phyloP scores from a whole-genome alignment of 1,284 basidiomycete genomes.

The Moesziomyces aphidis region DNA sequence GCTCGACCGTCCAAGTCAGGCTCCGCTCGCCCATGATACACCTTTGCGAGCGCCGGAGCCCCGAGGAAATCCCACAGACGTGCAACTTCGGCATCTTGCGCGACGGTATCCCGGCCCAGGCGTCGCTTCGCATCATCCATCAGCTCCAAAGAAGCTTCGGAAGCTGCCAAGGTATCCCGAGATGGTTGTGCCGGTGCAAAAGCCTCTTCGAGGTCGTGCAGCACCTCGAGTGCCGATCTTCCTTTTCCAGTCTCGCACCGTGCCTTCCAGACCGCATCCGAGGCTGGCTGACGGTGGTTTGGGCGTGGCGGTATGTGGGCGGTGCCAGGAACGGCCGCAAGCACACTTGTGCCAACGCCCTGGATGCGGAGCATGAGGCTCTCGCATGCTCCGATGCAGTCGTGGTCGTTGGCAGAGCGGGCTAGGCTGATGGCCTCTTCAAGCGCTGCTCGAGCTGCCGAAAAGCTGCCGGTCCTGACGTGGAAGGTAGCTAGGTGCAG shows the following conservation, averaged over 20 bases:
- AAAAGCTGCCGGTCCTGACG: slow-evolving; percentile 28
- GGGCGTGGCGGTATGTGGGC: background rate
- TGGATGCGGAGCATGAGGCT: slow-evolving; percentile 37
- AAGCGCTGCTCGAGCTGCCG: slow-evolving; percentile 38
- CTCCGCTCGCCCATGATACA: slow-evolving; percentile 18
- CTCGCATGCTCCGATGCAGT: slow-evolving; percentile 46
- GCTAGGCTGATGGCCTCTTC: slow-evolving; percentile 48
- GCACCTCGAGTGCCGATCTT: slow-evolving; percentile 23
- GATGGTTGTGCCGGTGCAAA: slow-evolving; percentile 16
- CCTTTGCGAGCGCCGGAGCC: slow-evolving; percentile 20
- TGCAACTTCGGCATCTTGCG: slow-evolving; percentile 11
- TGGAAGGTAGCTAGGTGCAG: slow-evolving; percentile 44
- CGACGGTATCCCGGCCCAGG: slow-evolving; percentile 19
- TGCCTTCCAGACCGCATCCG: slow-evolving; percentile 34
- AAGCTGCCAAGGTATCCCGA: slow-evolving; percentile 16
- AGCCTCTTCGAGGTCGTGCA: slow-evolving; percentile 21
- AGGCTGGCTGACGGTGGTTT: background rate
- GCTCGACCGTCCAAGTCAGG: background rate
- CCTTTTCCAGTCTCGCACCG: slow-evolving; percentile 18
- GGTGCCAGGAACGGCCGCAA: slow-evolving; percentile 7
- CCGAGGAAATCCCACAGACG: slow-evolving; percentile 28
- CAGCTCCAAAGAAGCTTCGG: slow-evolving; percentile 32
- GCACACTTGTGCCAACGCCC: slow-evolving; percentile 29
- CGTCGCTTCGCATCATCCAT: slow-evolving; percentile 42
- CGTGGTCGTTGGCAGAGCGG: slow-evolving; percentile 38